These are phyloP conservation scores for Beta macrorhiza DNA, from an alignment of 179 eudicot genomes.

Conservation along the genomic window DNA sequence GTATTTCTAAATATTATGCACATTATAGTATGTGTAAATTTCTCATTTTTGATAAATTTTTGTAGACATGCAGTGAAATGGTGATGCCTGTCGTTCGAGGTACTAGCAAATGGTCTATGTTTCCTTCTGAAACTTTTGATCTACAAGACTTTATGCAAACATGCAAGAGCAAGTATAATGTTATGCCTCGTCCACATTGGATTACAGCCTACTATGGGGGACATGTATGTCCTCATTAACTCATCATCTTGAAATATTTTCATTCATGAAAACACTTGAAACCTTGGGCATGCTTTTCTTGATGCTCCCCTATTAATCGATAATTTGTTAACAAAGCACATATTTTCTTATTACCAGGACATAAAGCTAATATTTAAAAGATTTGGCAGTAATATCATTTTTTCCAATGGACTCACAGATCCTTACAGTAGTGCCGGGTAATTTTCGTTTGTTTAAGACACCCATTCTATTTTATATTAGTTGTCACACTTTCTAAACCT, in stretches of 20 bases:
- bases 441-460: background rate
- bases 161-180: slow-evolving; percentile 29
- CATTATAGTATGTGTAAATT: background rate
- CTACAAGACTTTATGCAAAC: background rate
- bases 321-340: too few relatives aligned
- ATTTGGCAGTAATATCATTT: slow-evolving; percentile 62
- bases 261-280: too few relatives aligned
- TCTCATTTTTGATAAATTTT: background rate
- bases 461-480: too few relatives aligned
- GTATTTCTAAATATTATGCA: too few relatives aligned
- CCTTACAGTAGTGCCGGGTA: slow-evolving; percentile 65
- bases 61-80: slow-evolving; percentile 15
- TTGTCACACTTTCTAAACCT: too few relatives aligned
- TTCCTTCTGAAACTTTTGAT: background rate
- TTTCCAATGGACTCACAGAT: slow-evolving; percentile 61
- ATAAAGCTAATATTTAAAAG: slow-evolving; percentile 41
- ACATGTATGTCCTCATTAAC: slow-evolving; percentile 27
- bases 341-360: background rate
- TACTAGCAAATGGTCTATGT: slow-evolving; percentile 11
- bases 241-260: too few relatives aligned
- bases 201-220: slow-evolving; percentile 49
- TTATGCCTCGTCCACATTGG: slow-evolving; percentile 56
- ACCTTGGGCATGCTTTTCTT: too few relatives aligned
- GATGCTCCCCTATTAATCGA: too few relatives aligned
- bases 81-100: slow-evolving; percentile 9